phyloP scores from a whole-genome alignment of 495 filamentous ascomycete species.

The Geoglossum glabrum region DNA sequence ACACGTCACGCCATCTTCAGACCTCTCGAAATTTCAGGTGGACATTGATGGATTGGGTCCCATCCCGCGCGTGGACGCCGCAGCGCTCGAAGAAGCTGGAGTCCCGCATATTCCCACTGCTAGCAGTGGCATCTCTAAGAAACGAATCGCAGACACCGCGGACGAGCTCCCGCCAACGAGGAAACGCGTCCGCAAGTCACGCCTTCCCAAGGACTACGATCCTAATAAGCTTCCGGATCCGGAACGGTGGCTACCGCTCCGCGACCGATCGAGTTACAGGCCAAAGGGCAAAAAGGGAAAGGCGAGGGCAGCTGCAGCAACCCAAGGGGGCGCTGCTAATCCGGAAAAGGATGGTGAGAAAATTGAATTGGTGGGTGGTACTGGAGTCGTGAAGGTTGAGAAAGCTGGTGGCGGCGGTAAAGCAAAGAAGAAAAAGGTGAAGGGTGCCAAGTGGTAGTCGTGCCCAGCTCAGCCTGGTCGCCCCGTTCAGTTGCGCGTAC shows the following conservation, averaged over 20 bases:
- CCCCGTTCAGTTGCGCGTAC: no score
- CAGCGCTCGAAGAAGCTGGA: slow-evolving; percentile 54
- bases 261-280: slow-evolving; percentile 69
- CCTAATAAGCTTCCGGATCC: slow-evolving; percentile 58
- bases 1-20: slow-evolving; percentile 35
- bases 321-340: slow-evolving; percentile 50
- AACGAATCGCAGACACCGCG: slow-evolving; percentile 35
- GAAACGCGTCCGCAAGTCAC: slow-evolving; percentile 45
- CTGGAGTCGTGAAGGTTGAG: slow-evolving; percentile 36
- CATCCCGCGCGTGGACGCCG: slow-evolving; percentile 42
- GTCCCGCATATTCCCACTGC: slow-evolving; percentile 37
- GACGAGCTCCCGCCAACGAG: slow-evolving; percentile 21
- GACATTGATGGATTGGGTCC: slow-evolving; percentile 40
- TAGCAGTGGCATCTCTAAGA: slow-evolving; percentile 25
- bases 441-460: slow-evolving; percentile 1
- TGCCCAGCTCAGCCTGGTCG: not conserved
- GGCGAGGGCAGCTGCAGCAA: slow-evolving; percentile 53
- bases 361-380: slow-evolving; percentile 39
- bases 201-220: slow-evolving; percentile 63
- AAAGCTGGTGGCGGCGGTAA: slow-evolving; percentile 20
- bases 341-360: slow-evolving; percentile 43
- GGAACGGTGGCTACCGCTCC: slow-evolving; percentile 81
- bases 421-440: slow-evolving; percentile 8
- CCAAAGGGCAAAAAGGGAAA: slow-evolving; percentile 86
- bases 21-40: slow-evolving; percentile 36